These are phyloP conservation scores for Pholiota conissans DNA, from an alignment of 768 basidiomycete genomes.

Conservation along the genomic window DNA sequence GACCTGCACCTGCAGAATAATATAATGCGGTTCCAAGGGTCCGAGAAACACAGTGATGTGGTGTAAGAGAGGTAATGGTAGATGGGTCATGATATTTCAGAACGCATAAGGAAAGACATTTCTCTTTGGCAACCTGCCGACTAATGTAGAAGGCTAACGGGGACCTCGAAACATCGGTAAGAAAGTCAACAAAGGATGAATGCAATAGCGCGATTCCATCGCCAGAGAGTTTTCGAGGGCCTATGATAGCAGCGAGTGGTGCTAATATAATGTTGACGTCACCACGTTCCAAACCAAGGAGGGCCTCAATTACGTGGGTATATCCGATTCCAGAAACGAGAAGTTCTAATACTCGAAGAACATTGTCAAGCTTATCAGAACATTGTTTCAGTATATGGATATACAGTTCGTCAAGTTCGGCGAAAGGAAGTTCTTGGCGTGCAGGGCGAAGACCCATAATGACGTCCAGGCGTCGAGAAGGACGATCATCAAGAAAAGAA, in stretches of 20 bases:
- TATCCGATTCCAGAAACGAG: background rate
- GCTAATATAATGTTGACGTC: background rate
- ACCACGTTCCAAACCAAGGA: background rate
- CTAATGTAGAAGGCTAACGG: background rate
- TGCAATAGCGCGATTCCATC: background rate
- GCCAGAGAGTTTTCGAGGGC: too few relatives aligned
- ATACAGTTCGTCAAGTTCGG: constrained; percentile 18
- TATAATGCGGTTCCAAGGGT: too few relatives aligned
- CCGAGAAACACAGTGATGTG: too few relatives aligned
- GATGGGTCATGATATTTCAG: background rate
- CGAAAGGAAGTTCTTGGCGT: constrained; percentile 13
- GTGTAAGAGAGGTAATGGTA: too few relatives aligned
- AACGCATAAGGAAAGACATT: background rate
- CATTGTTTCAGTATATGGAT: constrained; percentile 5
- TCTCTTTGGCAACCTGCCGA: background rate
- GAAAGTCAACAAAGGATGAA: background rate
- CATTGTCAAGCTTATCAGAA: background rate
- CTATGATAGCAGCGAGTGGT: background rate
- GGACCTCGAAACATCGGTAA: background rate
- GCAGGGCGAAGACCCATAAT: too few relatives aligned
- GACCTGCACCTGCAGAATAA: too few relatives aligned
- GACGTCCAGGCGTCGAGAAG: too few relatives aligned
- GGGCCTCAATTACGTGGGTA: background rate
- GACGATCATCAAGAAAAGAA: background rate
- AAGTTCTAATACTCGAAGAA: background rate